Percentiles rank a stretch among this genome's conserved stretches.
These are phyloP conservation scores for Colletotrichum eleusines DNA, from an alignment of 2,329 filamentous ascomycete genomes.

Conservation along the genomic window DNA sequence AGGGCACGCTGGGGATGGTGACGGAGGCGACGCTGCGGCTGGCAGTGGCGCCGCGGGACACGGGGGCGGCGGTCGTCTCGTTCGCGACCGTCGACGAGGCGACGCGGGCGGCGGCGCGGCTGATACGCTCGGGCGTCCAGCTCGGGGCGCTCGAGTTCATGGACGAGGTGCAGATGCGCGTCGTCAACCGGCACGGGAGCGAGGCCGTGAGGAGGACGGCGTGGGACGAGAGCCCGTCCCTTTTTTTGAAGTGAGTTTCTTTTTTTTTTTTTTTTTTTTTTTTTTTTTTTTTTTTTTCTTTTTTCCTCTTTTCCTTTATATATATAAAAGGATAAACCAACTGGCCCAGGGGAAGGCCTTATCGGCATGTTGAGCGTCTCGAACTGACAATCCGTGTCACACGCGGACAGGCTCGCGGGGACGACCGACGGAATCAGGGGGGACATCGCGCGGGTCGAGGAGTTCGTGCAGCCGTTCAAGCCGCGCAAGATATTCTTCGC, in stretches of 20 bases:
- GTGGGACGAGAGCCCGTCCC: slow-evolving; percentile 77
- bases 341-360: no score
- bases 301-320: no score
- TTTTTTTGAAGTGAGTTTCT: slow-evolving; percentile 73
- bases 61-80: slow-evolving; percentile 73
- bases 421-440: slow-evolving; percentile 71
- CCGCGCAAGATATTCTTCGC: slow-evolving; percentile 77
- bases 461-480: slow-evolving; percentile 62
- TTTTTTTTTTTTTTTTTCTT: no score
- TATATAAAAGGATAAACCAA: no score
- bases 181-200: slow-evolving; percentile 73
- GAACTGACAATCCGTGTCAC: no score
- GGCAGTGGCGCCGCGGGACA: slow-evolving; percentile 71
- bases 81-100: slow-evolving; percentile 72
- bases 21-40: slow-evolving; percentile 79
- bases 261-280: neutral
- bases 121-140: slow-evolving; percentile 74
- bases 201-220: slow-evolving; percentile 60
- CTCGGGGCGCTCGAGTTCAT: slow-evolving; percentile 76
- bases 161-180: slow-evolving; percentile 75
- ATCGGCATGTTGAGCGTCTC: no score
- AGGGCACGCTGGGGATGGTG: slow-evolving; percentile 78
- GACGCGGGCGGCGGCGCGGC: slow-evolving; percentile 71
- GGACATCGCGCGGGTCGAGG: slow-evolving; percentile 68
- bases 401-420: slow-evolving; percentile 68